Evolutionary conservation across 805 yeast genomes (phyloP).

Genomic region (Candida maris): DNA sequence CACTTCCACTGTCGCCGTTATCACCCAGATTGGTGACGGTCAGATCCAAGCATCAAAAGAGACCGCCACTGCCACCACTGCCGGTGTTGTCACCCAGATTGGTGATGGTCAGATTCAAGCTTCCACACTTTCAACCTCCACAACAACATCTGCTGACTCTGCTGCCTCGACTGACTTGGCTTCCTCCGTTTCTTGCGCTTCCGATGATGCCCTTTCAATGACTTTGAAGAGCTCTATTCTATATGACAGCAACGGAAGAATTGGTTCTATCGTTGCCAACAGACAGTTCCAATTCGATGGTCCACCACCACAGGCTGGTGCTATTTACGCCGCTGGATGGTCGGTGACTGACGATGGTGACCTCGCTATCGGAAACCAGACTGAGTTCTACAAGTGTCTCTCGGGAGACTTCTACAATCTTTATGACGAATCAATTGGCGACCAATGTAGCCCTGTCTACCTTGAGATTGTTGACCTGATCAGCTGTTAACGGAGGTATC

Average conservation of each 20-base stretch:
- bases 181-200: slow-evolving; percentile 33
- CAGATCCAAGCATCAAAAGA: slow-evolving; percentile 41
- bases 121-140: slow-evolving; percentile 24
- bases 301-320: slow-evolving; percentile 62
- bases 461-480: slow-evolving; percentile 45
- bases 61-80: slow-evolving; percentile 34
- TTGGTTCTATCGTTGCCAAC: slow-evolving; percentile 59
- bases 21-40: slow-evolving; percentile 37
- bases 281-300: slow-evolving; percentile 66
- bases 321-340: slow-evolving; percentile 53
- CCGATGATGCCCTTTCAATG: slow-evolving; percentile 40
- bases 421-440: slow-evolving; percentile 47
- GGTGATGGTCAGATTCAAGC: slow-evolving; percentile 27
- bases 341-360: slow-evolving; percentile 42
- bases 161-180: slow-evolving; percentile 40
- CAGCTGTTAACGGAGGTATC: slow-evolving; percentile 23
- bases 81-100: slow-evolving; percentile 28
- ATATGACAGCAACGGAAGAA: slow-evolving; percentile 46
- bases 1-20: slow-evolving; percentile 28
- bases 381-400: slow-evolving; percentile 50
- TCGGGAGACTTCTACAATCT: slow-evolving; percentile 59
- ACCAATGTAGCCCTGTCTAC: slow-evolving; percentile 44
- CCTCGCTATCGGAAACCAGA: slow-evolving; percentile 49
- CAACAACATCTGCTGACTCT: slow-evolving; percentile 31
- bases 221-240: slow-evolving; percentile 39